These are phyloP conservation scores for Penicillium parvum DNA, from an alignment of 495 filamentous ascomycete species.

Conservation along the genomic window DNA sequence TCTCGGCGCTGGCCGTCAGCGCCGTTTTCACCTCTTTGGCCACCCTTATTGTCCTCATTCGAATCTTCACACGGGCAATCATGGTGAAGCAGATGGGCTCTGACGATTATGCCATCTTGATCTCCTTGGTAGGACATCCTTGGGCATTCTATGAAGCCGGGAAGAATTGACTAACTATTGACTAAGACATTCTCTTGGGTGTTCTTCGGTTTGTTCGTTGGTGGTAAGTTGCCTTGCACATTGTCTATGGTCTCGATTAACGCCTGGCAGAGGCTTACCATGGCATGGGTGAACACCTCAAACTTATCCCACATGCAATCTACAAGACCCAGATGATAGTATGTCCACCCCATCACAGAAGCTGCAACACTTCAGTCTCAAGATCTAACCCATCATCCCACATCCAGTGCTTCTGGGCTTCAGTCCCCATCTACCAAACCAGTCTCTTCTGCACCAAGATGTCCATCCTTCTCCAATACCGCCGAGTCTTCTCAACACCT, in stretches of 20 bases:
- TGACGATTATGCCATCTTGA: slow-evolving; percentile 41
- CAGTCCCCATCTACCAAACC: slow-evolving; percentile 32
- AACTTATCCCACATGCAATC: slow-evolving; percentile 16
- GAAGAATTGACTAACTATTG: not conserved
- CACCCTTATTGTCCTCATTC: slow-evolving; percentile 24
- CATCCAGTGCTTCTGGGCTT: slow-evolving; percentile 33
- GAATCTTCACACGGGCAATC: slow-evolving; percentile 50
- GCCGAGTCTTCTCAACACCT: slow-evolving; percentile 33
- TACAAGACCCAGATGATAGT: slow-evolving; percentile 33
- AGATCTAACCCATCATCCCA: not conserved
- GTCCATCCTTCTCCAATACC: slow-evolving; percentile 38
- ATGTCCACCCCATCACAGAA: not conserved
- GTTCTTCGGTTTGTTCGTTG: slow-evolving; percentile 32
- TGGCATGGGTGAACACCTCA: slow-evolving; percentile 36
- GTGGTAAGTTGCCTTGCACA: slow-evolving; percentile 18
- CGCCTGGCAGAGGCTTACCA: slow-evolving; percentile 25
- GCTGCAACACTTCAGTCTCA: not conserved
- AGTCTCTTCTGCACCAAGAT: slow-evolving; percentile 34
- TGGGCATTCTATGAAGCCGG: not conserved
- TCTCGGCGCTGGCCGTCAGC: slow-evolving; percentile 26
- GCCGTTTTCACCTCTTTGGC: slow-evolving; percentile 31
- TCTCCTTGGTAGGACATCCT: slow-evolving; percentile 22
- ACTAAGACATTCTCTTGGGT: slow-evolving; percentile 33
- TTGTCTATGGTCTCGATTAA: slow-evolving; percentile 6
- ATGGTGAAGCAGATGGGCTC: slow-evolving; percentile 56